phyloP scores from a whole-genome alignment of 257 asterid species.

The Perilla frutescens region DNA sequence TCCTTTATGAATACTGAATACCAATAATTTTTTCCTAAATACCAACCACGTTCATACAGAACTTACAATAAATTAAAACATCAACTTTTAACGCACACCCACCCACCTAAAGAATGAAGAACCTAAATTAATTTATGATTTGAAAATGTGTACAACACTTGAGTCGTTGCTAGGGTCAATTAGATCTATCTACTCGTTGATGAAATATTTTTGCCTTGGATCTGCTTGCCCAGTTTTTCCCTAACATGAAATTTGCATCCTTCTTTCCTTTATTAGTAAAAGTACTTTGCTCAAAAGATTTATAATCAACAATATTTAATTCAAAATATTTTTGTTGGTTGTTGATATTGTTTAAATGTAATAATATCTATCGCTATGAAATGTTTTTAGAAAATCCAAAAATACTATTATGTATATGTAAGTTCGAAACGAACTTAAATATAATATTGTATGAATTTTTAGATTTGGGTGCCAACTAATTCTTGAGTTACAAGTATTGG shows the following conservation, averaged over 20 bases:
- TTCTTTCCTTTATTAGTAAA: conserved; percentile 16
- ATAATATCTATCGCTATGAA: too few relatives aligned
- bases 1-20: conserved; percentile 29
- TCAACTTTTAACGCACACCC: background rate
- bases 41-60: conserved; percentile 39
- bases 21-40: conserved; percentile 28
- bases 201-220: background rate
- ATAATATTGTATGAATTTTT: too few relatives aligned
- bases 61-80: background rate
- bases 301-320: background rate
- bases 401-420: too few relatives aligned
- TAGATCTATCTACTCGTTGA: background rate
- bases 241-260: background rate
- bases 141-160: conserved; percentile 15
- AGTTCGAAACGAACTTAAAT: too few relatives aligned
- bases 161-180: conserved; percentile 26
- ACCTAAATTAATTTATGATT: background rate
- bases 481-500: too few relatives aligned
- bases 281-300: background rate
- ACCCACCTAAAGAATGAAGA: background rate
- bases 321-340: background rate
- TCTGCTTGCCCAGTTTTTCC: background rate
- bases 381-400: too few relatives aligned
- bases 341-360: too few relatives aligned
- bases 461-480: too few relatives aligned